Percentiles rank a stretch among this genome's conserved stretches.
Evolutionary conservation across 176 grass and related monocot species (phyloP).

Genomic region (Luzula sylvatica): DNA sequence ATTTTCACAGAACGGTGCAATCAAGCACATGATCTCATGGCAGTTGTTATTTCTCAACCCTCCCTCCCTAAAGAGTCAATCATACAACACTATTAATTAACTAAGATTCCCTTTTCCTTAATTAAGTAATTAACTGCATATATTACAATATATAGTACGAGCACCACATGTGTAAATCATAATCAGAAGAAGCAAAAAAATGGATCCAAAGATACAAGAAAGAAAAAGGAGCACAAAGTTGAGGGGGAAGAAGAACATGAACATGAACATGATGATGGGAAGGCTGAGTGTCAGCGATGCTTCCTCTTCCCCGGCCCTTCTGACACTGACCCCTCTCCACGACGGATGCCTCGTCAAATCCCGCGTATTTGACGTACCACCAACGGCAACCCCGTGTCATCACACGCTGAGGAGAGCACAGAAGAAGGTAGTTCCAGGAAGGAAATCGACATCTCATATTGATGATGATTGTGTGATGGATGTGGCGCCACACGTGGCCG

Average conservation of each 20-base stretch:
- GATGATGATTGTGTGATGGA: conserved; percentile 32
- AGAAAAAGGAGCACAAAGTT: conserved; percentile 15
- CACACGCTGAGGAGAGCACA: conserved; percentile 2
- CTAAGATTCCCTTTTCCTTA: conserved; percentile 17
- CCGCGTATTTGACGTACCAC: conserved; percentile 25
- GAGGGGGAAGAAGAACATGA: not conserved
- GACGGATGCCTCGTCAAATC: conserved; percentile 28
- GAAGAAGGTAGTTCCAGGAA: conserved; percentile 29
- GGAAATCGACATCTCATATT: conserved; percentile 64
- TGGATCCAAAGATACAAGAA: not conserved
- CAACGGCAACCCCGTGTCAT: not conserved
- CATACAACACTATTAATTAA: conserved; percentile 5
- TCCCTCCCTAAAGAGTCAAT: conserved; percentile 12
- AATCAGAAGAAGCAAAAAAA: not conserved
- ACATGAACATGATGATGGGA: conserved; percentile 19
- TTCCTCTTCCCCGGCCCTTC: not conserved
- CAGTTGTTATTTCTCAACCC: no score
- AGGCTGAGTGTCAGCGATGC: conserved; percentile 12
- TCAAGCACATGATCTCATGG: conserved; percentile 14
- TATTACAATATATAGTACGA: not conserved
- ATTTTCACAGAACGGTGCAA: not conserved
- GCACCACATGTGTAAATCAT: conserved; percentile 10
- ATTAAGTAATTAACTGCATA: conserved; percentile 9
- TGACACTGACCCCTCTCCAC: conserved; percentile 8
- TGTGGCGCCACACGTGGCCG: conserved; percentile 35